A percentile compares a stretch with the other conserved stretches of the same genome.
Evolutionary conservation across 129 eudicot species (phyloP).

Genomic region (Rutidosis leptorrhynchoides): DNA sequence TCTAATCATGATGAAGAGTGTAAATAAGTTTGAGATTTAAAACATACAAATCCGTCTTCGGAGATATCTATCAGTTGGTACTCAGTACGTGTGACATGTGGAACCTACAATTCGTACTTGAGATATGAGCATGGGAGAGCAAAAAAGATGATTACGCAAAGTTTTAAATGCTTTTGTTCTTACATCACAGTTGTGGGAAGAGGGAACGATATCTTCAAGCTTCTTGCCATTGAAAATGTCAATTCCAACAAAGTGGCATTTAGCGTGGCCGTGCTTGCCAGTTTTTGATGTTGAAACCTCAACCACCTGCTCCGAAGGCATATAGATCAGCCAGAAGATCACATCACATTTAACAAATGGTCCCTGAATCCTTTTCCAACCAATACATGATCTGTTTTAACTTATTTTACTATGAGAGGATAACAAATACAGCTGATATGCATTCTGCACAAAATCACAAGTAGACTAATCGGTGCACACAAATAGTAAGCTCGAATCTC

Average conservation of each 20-base stretch:
- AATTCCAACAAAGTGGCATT: conserved; percentile 72
- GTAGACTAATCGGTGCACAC: too few species aligned
- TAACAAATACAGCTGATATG: too few species aligned
- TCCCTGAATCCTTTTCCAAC: too few species aligned
- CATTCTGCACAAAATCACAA: too few species aligned
- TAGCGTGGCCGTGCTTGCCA: conserved; percentile 77
- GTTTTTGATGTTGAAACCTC: conserved; percentile 82
- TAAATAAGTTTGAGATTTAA: too few species aligned
- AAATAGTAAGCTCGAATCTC: too few species aligned
- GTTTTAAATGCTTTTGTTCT: too few species aligned
- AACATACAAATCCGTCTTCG: conserved; percentile 70
- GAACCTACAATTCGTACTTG: conserved; percentile 39
- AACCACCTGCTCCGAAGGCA: conserved; percentile 14
- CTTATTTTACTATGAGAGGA: too few species aligned
- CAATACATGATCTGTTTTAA: too few species aligned
- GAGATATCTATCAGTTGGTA: conserved; percentile 67
- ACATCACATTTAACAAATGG: too few species aligned
- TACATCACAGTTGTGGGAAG: conserved; percentile 76
- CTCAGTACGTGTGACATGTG: conserved; percentile 63
- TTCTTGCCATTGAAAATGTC: conserved; percentile 70
- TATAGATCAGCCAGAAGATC: too few species aligned
- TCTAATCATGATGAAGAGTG: background rate
- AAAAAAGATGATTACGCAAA: too few species aligned
- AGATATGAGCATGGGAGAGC: background rate
- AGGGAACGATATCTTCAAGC: conserved; percentile 75